Evolutionary conservation across 2,329 filamentous ascomycete genomes (phyloP).

Genomic region (Ilyonectria mors-panacis): DNA sequence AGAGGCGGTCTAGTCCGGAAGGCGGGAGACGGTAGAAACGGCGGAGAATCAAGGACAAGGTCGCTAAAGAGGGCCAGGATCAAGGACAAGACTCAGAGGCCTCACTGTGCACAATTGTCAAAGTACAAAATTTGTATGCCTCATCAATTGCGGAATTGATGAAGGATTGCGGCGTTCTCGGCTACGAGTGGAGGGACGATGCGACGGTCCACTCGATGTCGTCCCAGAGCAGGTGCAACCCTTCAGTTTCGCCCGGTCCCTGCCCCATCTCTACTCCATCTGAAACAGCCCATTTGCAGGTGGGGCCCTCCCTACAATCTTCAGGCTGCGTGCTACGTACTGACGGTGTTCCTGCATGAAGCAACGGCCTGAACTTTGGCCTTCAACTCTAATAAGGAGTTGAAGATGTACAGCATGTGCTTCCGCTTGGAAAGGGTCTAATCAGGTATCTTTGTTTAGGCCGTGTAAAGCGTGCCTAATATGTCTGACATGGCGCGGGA

Average conservation of each 20-base stretch:
- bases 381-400: slow-evolving; percentile 12
- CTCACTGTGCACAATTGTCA: background rate
- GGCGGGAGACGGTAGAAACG: slow-evolving; percentile 11
- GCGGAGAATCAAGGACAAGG: slow-evolving; percentile 14
- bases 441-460: background rate
- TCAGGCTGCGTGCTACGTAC: background rate
- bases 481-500: background rate
- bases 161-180: slow-evolving; percentile 5
- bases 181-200: slow-evolving; percentile 30
- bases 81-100: background rate
- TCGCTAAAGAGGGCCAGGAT: background rate
- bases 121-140: background rate
- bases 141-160: background rate
- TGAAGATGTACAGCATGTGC: background rate
- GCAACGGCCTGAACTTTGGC: slow-evolving; percentile 11
- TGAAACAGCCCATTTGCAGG: slow-evolving; percentile 40
- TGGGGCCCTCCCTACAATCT: slow-evolving; percentile 27
- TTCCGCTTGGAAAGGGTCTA: background rate
- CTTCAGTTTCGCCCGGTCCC: slow-evolving; percentile 38
- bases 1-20: background rate
- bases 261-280: slow-evolving; percentile 37
- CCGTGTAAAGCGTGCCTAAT: background rate
- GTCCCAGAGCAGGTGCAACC: slow-evolving; percentile 20
- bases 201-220: slow-evolving; percentile 31
- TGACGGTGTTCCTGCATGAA: slow-evolving; percentile 24